Evolutionary conservation across 306 rosid genomes (phyloP).

Genomic region (Gillenia trifoliata): DNA sequence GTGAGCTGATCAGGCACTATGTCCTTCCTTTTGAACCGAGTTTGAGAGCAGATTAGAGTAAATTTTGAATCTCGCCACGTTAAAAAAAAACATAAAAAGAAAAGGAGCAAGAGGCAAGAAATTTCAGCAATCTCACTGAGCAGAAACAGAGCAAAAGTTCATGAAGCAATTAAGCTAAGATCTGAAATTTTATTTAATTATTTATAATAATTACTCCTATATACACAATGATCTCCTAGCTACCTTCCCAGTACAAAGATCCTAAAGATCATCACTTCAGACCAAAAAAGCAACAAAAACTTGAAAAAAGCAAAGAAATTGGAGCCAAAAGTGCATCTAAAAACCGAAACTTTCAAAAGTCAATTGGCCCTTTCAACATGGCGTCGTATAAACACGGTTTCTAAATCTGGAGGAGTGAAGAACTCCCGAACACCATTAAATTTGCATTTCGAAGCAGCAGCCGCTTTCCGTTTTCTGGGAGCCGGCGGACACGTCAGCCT

Average conservation of each 20-base stretch:
- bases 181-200: background rate
- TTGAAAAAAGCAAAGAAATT: background rate
- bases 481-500: constrained; percentile 71
- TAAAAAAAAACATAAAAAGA: background rate
- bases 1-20: background rate
- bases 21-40: background rate
- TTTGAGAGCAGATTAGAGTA: background rate
- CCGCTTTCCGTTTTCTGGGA: constrained; percentile 63
- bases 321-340: background rate
- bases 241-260: background rate
- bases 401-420: constrained; percentile 79
- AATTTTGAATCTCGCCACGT: too few relatives aligned
- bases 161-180: background rate
- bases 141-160: background rate
- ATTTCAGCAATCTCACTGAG: background rate
- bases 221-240: constrained; percentile 17
- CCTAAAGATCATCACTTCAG: background rate
- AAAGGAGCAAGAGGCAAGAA: background rate
- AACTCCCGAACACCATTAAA: constrained; percentile 44
- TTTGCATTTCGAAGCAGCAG: constrained; percentile 57
- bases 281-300: background rate
- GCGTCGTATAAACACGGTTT: constrained; percentile 67
- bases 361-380: constrained; percentile 53
- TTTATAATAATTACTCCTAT: constrained; percentile 9
- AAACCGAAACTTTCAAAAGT: background rate